Evolutionary conservation across 2,329 filamentous ascomycete genomes (phyloP).

Genomic region (Trichoderma sp.): DNA sequence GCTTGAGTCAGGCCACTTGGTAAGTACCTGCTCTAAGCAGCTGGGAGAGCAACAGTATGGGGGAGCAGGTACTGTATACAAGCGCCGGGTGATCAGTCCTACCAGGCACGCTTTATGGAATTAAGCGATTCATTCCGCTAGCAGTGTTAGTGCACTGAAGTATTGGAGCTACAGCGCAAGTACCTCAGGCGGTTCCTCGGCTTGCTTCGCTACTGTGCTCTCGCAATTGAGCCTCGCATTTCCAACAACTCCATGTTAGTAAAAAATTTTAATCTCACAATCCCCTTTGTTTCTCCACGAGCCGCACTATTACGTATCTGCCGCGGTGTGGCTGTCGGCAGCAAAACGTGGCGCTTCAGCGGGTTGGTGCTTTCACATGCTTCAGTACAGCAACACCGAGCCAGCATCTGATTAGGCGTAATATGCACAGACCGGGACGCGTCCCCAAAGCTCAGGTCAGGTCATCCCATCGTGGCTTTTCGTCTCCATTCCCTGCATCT

Average conservation of each 20-base stretch:
- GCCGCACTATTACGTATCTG: conserved; percentile 16
- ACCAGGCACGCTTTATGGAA: neutral
- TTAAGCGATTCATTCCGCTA: neutral
- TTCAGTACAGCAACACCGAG: neutral
- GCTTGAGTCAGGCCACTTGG: conserved; percentile 7
- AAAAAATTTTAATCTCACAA: neutral
- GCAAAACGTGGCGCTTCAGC: conserved; percentile 2
- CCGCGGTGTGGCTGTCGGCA: conserved; percentile 8
- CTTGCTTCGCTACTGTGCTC: neutral
- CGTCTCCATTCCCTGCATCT: neutral
- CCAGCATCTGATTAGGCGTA: neutral
- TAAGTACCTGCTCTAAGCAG: neutral
- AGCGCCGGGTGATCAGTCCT: neutral
- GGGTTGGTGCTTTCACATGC: conserved; percentile 3
- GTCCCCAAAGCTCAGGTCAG: conserved; percentile 13
- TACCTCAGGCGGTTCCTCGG: neutral
- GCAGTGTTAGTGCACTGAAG: neutral
- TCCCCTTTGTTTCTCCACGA: neutral
- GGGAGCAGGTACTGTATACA: neutral
- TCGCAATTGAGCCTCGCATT: neutral
- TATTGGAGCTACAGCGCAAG: neutral
- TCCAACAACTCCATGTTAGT: neutral
- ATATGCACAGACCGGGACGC: neutral
- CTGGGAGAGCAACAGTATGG: neutral
- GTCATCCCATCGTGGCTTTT: neutral